Evolutionary conservation across 73 alveolate species (phyloP).

Genomic region (Durusdinium trenchii): DNA sequence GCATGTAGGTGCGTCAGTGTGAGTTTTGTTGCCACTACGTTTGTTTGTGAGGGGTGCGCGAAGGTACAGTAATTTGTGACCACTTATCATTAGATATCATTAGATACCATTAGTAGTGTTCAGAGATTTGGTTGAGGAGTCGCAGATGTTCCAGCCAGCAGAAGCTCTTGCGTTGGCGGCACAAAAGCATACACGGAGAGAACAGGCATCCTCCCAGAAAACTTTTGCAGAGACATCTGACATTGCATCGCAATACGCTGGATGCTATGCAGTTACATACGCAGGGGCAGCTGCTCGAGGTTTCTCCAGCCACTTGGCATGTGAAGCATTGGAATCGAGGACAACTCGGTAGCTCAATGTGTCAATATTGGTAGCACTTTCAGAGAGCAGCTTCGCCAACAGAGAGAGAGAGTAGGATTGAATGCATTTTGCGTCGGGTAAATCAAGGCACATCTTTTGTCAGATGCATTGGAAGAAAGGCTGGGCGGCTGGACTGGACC

Average conservation of each 20-base stretch:
- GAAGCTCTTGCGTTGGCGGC: slow-evolving; percentile 78
- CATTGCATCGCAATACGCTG: no score
- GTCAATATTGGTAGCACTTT: no score
- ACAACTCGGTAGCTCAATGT: no score
- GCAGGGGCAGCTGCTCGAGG: slow-evolving; percentile 47
- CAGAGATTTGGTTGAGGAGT: neutral
- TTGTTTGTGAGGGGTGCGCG: neutral
- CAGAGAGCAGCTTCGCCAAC: no score
- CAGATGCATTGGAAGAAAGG: slow-evolving; percentile 63
- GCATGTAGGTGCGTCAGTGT: neutral
- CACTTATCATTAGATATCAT: no score
- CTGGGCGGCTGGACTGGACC: neutral
- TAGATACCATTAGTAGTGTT: no score
- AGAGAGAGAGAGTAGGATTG: no score
- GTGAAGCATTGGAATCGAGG: no score
- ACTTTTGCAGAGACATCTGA: neutral
- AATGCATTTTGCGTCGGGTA: no score
- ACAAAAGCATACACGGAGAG: slow-evolving; percentile 47
- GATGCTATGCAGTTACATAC: no score
- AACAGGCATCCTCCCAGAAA: neutral
- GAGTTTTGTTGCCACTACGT: neutral
- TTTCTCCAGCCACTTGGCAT: slow-evolving; percentile 25
- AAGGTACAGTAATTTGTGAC: no score
- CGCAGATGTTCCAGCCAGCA: slow-evolving; percentile 94
- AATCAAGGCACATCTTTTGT: slow-evolving; percentile 38